Conservation (phyloP, 2,329 filamentous ascomycete species). For the Epichloe festucae region DNA sequence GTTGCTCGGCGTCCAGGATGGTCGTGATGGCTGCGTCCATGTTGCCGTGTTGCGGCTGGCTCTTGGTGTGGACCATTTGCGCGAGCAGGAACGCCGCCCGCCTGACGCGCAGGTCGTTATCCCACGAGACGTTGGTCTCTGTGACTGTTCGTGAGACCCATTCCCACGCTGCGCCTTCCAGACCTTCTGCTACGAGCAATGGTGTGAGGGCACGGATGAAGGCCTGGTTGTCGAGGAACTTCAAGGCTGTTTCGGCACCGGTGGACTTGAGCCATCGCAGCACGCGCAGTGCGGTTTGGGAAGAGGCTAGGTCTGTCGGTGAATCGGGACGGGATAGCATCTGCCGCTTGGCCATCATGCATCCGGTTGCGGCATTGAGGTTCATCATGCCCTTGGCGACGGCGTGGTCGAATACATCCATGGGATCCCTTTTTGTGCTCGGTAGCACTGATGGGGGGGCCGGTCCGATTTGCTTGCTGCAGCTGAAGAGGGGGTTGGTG, state of each 20-base stretch:
- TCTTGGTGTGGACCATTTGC: conserved; percentile 30
- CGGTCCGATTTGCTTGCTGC: conserved; percentile 15
- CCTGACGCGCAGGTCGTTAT: conserved; percentile 12
- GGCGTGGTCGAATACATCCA: conserved; percentile 43
- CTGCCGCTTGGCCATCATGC: conserved; percentile 34
- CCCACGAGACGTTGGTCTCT: conserved; percentile 10
- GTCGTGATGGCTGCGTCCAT: conserved; percentile 37
- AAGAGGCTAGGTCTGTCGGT: conserved; percentile 21
- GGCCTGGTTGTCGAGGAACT: conserved; percentile 28
- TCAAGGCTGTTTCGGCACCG: conserved; percentile 31
- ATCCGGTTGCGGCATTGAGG: conserved; percentile 37
- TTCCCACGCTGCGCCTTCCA: conserved; percentile 37
- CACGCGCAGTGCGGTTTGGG: conserved; percentile 34
- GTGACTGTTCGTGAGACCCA: conserved; percentile 35
- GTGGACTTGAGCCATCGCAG: conserved; percentile 41
- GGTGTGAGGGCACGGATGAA: conserved; percentile 29
- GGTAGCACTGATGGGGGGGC: conserved; percentile 5
- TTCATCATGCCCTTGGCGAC: conserved; percentile 45
- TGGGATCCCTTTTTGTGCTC: conserved; percentile 27
- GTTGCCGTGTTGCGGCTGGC: conserved; percentile 24
- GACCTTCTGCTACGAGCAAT: conserved; percentile 39
- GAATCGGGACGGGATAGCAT: conserved; percentile 19
- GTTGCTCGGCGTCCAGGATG: conserved; percentile 32
- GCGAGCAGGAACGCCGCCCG: conserved; percentile 22
- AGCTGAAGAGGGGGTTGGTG: conserved; percentile 43